Evolutionary conservation across 495 filamentous ascomycete genomes (phyloP).

Genomic region (Trypethelium eluteriae): DNA sequence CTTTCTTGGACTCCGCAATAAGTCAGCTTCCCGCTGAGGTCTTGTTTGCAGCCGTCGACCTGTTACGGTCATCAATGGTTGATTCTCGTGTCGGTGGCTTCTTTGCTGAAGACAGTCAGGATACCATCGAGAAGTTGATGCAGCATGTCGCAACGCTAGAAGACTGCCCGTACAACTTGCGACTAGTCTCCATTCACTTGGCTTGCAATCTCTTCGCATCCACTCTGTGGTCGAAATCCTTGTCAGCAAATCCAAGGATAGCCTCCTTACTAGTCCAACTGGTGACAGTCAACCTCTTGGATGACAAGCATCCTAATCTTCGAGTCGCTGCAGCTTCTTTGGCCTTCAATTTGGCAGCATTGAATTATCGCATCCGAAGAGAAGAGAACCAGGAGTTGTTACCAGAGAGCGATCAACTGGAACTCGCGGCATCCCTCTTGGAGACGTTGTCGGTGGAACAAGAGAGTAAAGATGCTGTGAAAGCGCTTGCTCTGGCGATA

Average conservation of each 20-base stretch:
- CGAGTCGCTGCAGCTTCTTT: slow-evolving; percentile 74
- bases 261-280: slow-evolving; percentile 41
- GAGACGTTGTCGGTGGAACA: slow-evolving; percentile 66
- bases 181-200: slow-evolving; percentile 66
- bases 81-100: slow-evolving; percentile 81
- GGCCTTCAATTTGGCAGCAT: slow-evolving; percentile 70
- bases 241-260: slow-evolving; percentile 30
- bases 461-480: slow-evolving; percentile 59
- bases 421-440: slow-evolving; percentile 65
- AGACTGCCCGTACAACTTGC: slow-evolving; percentile 66
- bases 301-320: slow-evolving; percentile 43
- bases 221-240: slow-evolving; percentile 42
- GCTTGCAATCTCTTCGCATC: slow-evolving; percentile 57
- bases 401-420: slow-evolving; percentile 62
- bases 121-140: slow-evolving; percentile 61
- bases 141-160: slow-evolving; percentile 45
- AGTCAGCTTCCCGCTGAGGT: slow-evolving; percentile 47
- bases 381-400: slow-evolving; percentile 52
- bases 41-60: slow-evolving; percentile 73
- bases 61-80: slow-evolving; percentile 66
- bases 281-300: slow-evolving; percentile 48
- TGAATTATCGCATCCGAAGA: slow-evolving; percentile 58
- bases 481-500: slow-evolving; percentile 62
- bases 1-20: slow-evolving; percentile 45
- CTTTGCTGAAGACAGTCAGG: slow-evolving; percentile 66